Evolutionary conservation across 2,329 filamentous ascomycete species (phyloP), one percentile per base, ranked within the genome.

Genomic region (Neopestalotiopsis clavispora): DNA sequence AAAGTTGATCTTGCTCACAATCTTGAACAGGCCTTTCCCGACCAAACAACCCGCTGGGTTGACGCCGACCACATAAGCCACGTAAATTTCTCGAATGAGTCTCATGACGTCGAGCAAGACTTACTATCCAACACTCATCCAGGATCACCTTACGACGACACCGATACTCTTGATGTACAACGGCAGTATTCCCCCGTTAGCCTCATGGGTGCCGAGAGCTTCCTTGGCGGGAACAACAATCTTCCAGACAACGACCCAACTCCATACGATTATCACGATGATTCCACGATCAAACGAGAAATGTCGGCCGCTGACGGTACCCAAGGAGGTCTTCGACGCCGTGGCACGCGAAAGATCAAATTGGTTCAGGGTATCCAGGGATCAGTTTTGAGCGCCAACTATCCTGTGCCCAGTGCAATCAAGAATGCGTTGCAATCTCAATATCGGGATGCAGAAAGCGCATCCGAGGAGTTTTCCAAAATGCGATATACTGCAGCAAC

Each of bases 401-500:
- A 99, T 80, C 95, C 95, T 3, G 96, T 98, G 13, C 96, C 96
- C 68, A 97, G 93, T 79, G 96, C 96, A 74, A 98, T 99, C 81
- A 94, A 97, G 82, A 98, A 99, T 79, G 95, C 96, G 65, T 92
- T 98, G 52, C 95, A 98, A 84, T 86, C 93, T 65, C 95, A 95
- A 81, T 99, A 98, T 82, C 89, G 94, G 71, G 94, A 96, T 74
- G 91, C 94, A 66, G 96, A 98, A 83, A 92, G 92, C 74, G 94
- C 93, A 77, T 97, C 92, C 80, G 95, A 98, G 78, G 96, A 99
- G 82, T 99, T 99, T 80, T 92, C 94, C 70, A 97, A 97, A 83
- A 96, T 99, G 95, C 91, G 96, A 66, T 99, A 99, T 80, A 98
- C 95, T 0, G 96, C 96, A 12, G 96, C 97, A n/a, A 99, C 96